A percentile compares a stretch with the other conserved stretches of the same genome.
These are phyloP conservation scores for Vicia villosa DNA, from an alignment of 306 rosid species.

Conservation along the genomic window DNA sequence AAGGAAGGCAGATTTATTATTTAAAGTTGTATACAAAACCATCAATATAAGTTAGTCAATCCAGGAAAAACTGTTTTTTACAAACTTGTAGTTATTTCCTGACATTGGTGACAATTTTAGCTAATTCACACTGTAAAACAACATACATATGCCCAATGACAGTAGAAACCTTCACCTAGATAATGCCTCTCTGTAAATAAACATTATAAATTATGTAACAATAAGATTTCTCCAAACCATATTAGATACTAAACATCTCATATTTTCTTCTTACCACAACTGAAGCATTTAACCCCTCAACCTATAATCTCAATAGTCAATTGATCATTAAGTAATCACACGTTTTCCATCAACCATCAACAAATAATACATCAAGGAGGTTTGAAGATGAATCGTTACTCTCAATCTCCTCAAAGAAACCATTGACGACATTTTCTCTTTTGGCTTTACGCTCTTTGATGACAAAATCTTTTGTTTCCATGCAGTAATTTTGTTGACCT, in stretches of 20 bases:
- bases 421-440: constrained; percentile 64
- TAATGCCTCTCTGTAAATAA: background rate
- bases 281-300: constrained; percentile 26
- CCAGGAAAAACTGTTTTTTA: constrained; percentile 20
- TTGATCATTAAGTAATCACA: constrained; percentile 23
- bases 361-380: constrained; percentile 77
- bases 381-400: constrained; percentile 64
- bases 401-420: constrained; percentile 73
- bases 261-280: constrained; percentile 24
- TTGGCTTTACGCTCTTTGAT: constrained; percentile 76
- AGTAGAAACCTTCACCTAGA: constrained; percentile 23
- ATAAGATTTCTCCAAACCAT: constrained; percentile 20
- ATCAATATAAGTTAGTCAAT: background rate
- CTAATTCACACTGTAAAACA: constrained; percentile 29
- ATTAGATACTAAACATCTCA: background rate
- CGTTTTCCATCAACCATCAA: constrained; percentile 48
- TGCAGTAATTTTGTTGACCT: constrained; percentile 59
- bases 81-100: constrained; percentile 18
- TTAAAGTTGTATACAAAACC: background rate
- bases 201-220: background rate
- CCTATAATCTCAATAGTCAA: constrained; percentile 21
- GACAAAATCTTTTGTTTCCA: constrained; percentile 60
- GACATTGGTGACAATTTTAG: constrained; percentile 25
- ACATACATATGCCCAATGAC: constrained; percentile 18
- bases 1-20: background rate